These are phyloP conservation scores for Colletotrichum acutatum DNA, from an alignment of 2,329 filamentous ascomycete genomes.

Conservation along the genomic window DNA sequence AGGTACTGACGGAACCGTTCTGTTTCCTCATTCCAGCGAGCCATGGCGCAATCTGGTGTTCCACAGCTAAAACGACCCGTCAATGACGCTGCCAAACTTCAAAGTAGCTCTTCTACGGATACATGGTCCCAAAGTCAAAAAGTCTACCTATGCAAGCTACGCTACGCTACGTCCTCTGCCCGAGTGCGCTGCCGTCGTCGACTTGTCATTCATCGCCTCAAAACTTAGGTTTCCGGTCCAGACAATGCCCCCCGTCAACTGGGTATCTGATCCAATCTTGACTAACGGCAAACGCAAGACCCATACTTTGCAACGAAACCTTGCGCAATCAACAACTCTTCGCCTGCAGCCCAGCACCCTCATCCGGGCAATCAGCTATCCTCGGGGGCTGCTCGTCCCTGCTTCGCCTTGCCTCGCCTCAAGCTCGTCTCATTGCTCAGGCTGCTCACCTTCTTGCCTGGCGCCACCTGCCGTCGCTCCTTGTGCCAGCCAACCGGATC, in stretches of 20 bases:
- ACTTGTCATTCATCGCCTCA: background rate
- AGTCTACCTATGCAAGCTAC: background rate
- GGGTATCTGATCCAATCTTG: conserved; percentile 31
- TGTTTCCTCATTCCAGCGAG: conserved; percentile 24
- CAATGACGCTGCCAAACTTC: background rate
- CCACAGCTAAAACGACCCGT: background rate
- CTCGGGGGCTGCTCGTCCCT: background rate
- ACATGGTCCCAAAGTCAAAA: background rate
- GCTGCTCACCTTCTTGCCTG: conserved; percentile 17
- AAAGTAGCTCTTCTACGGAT: background rate
- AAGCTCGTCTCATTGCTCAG: conserved; percentile 10
- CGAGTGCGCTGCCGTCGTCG: background rate
- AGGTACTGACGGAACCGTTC: conserved; percentile 2
- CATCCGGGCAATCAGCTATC: background rate
- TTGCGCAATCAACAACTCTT: conserved; percentile 12
- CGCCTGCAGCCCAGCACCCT: conserved; percentile 17
- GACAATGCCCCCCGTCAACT: conserved; percentile 15
- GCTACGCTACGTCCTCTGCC: background rate
- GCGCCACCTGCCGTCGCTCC: conserved; percentile 13
- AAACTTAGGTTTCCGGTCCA: conserved; percentile 16
- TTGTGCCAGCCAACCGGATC: conserved; percentile 24
- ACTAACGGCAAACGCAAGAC: conserved; percentile 33
- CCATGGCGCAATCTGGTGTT: conserved; percentile 30
- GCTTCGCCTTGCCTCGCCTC: conserved; percentile 1
- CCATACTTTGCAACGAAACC: conserved; percentile 33